Evolutionary conservation across 2,329 filamentous ascomycete species (phyloP).

Genomic region (Diatrype stigma): DNA sequence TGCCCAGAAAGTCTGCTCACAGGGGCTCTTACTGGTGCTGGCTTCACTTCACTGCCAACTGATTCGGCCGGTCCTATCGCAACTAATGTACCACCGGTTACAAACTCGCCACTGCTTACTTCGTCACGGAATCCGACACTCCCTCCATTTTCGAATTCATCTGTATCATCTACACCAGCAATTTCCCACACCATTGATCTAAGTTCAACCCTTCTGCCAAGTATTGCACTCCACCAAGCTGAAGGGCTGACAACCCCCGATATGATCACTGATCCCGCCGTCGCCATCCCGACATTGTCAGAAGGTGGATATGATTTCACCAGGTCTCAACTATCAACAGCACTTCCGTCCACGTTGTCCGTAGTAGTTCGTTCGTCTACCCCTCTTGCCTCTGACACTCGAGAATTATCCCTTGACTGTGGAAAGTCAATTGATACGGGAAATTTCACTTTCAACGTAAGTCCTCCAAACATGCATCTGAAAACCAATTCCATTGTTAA

Average conservation of each 20-base stretch:
- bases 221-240: not conserved
- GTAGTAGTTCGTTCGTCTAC: constrained; percentile 15
- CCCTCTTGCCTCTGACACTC: constrained; percentile 5
- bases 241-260: not conserved
- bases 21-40: not conserved
- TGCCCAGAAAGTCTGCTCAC: not conserved
- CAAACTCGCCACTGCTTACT: not conserved
- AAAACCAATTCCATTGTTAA: constrained; percentile 3
- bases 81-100: not conserved
- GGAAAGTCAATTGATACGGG: constrained; percentile 20
- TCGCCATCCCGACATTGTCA: constrained; percentile 6
- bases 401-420: constrained; percentile 12
- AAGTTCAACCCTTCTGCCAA: constrained; percentile 5
- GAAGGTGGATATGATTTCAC: constrained; percentile 20
- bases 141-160: constrained; percentile 2
- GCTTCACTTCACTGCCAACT: not conserved
- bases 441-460: constrained; percentile 25
- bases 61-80: not conserved
- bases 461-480: constrained; percentile 3
- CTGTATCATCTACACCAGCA: not conserved
- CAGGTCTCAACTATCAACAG: constrained; percentile 11
- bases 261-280: constrained; percentile 2
- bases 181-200: constrained; percentile 5
- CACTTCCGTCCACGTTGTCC: constrained; percentile 19
- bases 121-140: not conserved